Percentiles rank a stretch among this genome's conserved stretches.
phyloP scores from a whole-genome alignment of 2,329 filamentous ascomycete genomes.

The Verticillium klebahnii region DNA sequence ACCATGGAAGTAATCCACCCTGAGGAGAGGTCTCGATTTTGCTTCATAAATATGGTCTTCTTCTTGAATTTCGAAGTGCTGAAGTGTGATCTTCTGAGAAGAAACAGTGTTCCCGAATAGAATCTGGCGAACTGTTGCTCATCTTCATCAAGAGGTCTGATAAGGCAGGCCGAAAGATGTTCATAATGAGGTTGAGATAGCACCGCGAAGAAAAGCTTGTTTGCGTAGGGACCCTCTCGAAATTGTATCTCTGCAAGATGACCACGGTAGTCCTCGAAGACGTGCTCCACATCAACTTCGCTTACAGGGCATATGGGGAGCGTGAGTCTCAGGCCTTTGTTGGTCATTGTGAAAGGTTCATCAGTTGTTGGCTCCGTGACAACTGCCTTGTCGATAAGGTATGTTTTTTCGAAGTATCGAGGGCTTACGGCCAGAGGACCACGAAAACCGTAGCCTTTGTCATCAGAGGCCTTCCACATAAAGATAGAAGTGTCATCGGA shows the following conservation, averaged over 20 bases:
- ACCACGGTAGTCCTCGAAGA: neutral
- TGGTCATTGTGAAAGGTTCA: neutral
- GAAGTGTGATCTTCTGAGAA: neutral
- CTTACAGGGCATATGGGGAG: neutral
- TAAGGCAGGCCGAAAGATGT: neutral
- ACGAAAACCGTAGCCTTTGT: neutral
- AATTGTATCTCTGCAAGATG: neutral
- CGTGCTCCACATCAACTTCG: neutral
- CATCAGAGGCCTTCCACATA: conserved; percentile 12
- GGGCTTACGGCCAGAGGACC: neutral
- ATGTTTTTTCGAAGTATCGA: neutral
- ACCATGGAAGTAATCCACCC: no score
- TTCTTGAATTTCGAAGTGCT: neutral
- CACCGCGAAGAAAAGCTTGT: neutral
- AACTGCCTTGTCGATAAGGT: neutral
- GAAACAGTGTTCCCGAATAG: neutral
- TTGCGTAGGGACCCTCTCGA: neutral
- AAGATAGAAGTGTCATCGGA: conserved; percentile 16
- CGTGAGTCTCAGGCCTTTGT: neutral
- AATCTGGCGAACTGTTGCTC: neutral
- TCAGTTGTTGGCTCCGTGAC: neutral
- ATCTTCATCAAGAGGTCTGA: neutral
- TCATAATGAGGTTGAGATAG: neutral
- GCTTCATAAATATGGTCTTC: neutral
- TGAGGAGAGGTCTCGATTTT: no score